Conservation (phyloP, 768 basidiomycete genomes). For the Cubamyces lactineus region DNA sequence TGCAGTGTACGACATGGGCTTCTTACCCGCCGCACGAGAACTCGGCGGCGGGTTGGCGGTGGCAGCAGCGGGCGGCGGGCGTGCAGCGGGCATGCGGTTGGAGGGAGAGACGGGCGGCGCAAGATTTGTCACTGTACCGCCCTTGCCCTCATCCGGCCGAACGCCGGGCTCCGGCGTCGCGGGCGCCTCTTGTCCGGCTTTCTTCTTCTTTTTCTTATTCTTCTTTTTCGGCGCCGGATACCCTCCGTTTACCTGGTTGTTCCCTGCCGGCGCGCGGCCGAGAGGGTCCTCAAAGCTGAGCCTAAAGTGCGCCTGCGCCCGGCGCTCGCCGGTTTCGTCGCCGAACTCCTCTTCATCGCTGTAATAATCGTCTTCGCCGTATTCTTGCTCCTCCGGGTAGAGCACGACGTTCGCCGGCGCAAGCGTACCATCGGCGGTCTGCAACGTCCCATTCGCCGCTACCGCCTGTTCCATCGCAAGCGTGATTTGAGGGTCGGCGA, state of each 20-base stretch:
- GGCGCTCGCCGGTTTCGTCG: slow-evolving; percentile 35
- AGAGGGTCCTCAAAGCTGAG: slow-evolving; percentile 43
- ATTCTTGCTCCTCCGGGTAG: slow-evolving; percentile 41
- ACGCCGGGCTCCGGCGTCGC: slow-evolving; percentile 29
- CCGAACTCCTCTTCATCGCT: slow-evolving; percentile 51
- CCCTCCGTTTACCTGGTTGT: slow-evolving; percentile 27
- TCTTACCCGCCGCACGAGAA: slow-evolving; percentile 89
- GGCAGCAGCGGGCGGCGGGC: slow-evolving; percentile 41
- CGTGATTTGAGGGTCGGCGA: slow-evolving; percentile 56
- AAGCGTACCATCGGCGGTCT: slow-evolving; percentile 18
- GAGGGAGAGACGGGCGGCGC: slow-evolving; percentile 41
- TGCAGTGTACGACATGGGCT: slow-evolving; percentile 78
- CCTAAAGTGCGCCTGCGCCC: slow-evolving; percentile 43
- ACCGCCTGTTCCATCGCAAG: slow-evolving; percentile 54
- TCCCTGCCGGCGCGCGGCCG: slow-evolving; percentile 12
- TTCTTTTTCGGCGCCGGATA: slow-evolving; percentile 23
- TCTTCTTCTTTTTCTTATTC: slow-evolving; percentile 29
- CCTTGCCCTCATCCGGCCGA: slow-evolving; percentile 20
- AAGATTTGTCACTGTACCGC: slow-evolving; percentile 38
- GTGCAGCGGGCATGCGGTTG: slow-evolving; percentile 48
- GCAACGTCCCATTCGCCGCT: slow-evolving; percentile 36
- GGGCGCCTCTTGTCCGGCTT: slow-evolving; percentile 24
- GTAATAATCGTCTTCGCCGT: slow-evolving; percentile 47
- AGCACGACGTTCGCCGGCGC: slow-evolving; percentile 38
- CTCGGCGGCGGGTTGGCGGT: slow-evolving; percentile 59